Evolutionary conservation across 176 grass and related monocot species (phyloP).

Genomic region (Thalia dealbata): DNA sequence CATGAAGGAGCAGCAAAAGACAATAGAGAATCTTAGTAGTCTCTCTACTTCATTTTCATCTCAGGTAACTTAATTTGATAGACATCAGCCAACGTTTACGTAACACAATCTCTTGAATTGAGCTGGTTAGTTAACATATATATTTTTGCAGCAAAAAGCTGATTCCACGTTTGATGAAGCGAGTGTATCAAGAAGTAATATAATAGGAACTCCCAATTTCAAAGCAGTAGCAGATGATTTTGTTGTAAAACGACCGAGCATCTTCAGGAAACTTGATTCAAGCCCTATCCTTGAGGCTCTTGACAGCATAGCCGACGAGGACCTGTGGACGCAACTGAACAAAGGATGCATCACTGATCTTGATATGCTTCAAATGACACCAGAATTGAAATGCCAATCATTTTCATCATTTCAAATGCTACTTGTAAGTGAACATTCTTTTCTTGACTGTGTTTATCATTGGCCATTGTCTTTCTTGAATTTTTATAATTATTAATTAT

Average conservation of each 20-base stretch:
- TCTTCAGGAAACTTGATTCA: conserved; percentile 41
- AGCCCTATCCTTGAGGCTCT: conserved; percentile 57
- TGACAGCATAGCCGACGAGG: conserved; percentile 47
- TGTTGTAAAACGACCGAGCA: conserved; percentile 39
- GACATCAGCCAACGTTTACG: neutral
- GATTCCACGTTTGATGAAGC: conserved; percentile 5
- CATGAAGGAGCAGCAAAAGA: conserved; percentile 55
- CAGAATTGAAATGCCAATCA: conserved; percentile 26
- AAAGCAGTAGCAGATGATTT: conserved; percentile 36
- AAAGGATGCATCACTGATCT: conserved; percentile 73
- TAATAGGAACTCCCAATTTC: conserved; percentile 66
- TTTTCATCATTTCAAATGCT: conserved; percentile 24
- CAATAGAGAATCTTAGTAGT: conserved; percentile 31
- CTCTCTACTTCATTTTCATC: conserved; percentile 25
- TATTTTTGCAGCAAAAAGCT: conserved; percentile 1
- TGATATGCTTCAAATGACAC: conserved; percentile 67
- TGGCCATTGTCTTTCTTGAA: neutral
- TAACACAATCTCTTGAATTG: neutral
- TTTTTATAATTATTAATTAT: neutral
- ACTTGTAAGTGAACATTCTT: conserved; percentile 31
- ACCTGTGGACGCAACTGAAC: conserved; percentile 64
- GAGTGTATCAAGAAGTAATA: conserved; percentile 32
- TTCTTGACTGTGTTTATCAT: neutral
- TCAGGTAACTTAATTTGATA: conserved; percentile 34
- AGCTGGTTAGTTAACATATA: neutral